A percentile compares a stretch with the other conserved stretches of the same genome.
Conservation (phyloP, 2,329 filamentous ascomycete genomes). For the Fusarium coicis region DNA sequence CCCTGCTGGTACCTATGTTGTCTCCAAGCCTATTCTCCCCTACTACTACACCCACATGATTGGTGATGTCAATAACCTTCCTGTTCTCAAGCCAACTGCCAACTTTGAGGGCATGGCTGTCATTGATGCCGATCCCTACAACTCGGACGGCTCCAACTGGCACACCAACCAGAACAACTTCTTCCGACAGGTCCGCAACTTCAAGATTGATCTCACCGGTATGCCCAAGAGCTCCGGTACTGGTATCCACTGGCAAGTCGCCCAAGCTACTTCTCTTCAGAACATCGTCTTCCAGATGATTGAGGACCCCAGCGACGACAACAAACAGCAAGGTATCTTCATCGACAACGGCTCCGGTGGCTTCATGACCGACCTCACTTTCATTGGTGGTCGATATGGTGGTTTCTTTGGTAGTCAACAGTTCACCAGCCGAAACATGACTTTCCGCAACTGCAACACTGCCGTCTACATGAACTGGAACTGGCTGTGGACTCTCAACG, state of each 20-base stretch:
- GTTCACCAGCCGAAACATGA: constrained; percentile 85
- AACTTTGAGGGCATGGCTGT: constrained; percentile 87
- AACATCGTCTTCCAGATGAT: constrained; percentile 86
- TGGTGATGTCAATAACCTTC: constrained; percentile 78
- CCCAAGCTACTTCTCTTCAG: constrained; percentile 83
- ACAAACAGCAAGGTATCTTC: constrained; percentile 81
- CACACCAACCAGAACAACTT: constrained; percentile 87
- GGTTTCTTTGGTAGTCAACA: constrained; percentile 88
- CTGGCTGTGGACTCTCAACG: constrained; percentile 87
- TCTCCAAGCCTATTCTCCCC: constrained; percentile 82
- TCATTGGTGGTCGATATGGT: constrained; percentile 83
- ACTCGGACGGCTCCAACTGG: constrained; percentile 74
- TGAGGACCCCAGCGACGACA: constrained; percentile 69
- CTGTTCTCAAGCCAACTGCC: constrained; percentile 78
- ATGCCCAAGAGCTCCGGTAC: constrained; percentile 71
- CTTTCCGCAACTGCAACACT: constrained; percentile 83
- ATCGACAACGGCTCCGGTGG: constrained; percentile 88
- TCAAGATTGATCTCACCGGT: constrained; percentile 78
- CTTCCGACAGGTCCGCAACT: constrained; percentile 84
- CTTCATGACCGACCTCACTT: constrained; percentile 84
- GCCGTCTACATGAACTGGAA: constrained; percentile 93
- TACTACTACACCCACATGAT: constrained; percentile 95
- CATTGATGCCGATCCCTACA: constrained; percentile 89
- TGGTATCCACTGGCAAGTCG: constrained; percentile 86
- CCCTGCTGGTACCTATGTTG: constrained; percentile 85